Evolutionary conservation across 2,329 filamentous ascomycete species (phyloP), one percentile per base, ranked within the genome.

Genomic region (Xylaria sp.): DNA sequence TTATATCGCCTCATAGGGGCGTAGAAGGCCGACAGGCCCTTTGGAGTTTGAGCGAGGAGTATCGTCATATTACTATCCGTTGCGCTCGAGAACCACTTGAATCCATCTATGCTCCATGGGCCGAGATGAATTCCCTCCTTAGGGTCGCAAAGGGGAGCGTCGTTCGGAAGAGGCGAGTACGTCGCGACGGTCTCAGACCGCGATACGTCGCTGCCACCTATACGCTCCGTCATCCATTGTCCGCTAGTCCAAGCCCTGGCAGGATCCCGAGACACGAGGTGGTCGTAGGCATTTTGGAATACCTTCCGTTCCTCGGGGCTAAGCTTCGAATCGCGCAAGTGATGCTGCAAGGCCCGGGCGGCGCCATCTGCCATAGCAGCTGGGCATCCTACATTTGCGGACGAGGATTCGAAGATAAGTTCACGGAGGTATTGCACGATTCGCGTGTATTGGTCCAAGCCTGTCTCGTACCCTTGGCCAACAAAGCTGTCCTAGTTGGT

Each of bases 71-170:
- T 82, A 0, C 85, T 84, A 73, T 90, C 88, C 0, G 88, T 90
- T 0, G 88, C 88, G 7, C 84, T 87, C 39, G 84, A 88, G 77
- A 90, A 90, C 84, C 87, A 90, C 71, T 90, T 90, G 79, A 89
- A 89, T 0, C 88, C 88, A 58, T 83, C 82, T 64, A 90, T 83
- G 4, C 74, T 75, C 82, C 84, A 88, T 7, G 75, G 76, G 5
- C 75, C 75, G 3, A 75, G 61, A 0, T 73, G 72, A 4, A 73
- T 68, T 8, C 50, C 56, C 67, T 65, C 65, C 6, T 64, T 53
- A 3, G 27, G 64, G 61, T 70, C 66, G 53, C 73, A 62, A 8
- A 51, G 32, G 11, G 71, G 50, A 57, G 70, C 32, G 24, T 71
- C 55, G 30, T 68, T 12, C 3, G 58, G 27, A 2, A 67, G 17